Percentiles rank a stretch among this genome's conserved stretches.
Evolutionary conservation across 805 yeast genomes (phyloP).

Genomic region (Cyberlindnera maritima): DNA sequence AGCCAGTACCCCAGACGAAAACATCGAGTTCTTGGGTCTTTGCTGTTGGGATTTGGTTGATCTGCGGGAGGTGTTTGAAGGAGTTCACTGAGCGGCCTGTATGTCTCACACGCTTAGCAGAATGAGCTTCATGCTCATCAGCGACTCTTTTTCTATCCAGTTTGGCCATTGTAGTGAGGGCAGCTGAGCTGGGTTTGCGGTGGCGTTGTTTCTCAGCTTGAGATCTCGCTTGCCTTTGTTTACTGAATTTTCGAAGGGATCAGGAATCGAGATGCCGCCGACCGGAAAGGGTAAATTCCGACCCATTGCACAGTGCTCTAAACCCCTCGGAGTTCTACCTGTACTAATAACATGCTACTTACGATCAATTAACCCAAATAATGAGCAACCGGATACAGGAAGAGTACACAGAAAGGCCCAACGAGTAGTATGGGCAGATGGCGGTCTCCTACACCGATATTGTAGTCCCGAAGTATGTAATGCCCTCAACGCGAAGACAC

Average conservation of each 20-base stretch:
- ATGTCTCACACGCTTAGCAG: conserved; percentile 25
- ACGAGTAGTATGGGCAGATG: too few relatives aligned
- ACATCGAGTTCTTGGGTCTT: conserved; percentile 52
- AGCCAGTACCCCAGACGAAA: conserved; percentile 94
- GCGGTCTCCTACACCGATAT: too few relatives aligned
- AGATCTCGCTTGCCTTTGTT: conserved; percentile 2
- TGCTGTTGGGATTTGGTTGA: conserved; percentile 26
- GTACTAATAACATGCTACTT: too few relatives aligned
- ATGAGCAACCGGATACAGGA: too few relatives aligned
- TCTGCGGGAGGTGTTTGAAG: conserved; percentile 25
- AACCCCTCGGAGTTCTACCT: too few relatives aligned
- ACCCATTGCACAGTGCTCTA: too few relatives aligned
- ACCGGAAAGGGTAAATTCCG: neutral
- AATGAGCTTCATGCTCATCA: conserved; percentile 15
- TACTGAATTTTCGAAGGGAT: neutral
- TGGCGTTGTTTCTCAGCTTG: neutral
- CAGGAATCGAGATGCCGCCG: neutral
- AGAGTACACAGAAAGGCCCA: too few relatives aligned
- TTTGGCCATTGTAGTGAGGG: conserved; percentile 20
- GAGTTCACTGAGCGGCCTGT: conserved; percentile 30
- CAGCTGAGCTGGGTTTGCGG: neutral
- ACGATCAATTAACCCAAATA: too few relatives aligned
- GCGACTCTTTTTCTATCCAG: conserved; percentile 27
- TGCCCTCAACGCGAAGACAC: too few relatives aligned
- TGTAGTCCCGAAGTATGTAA: too few relatives aligned